Conservation (phyloP, 208 protist species). For the Wallacemonas sp. region DNA sequence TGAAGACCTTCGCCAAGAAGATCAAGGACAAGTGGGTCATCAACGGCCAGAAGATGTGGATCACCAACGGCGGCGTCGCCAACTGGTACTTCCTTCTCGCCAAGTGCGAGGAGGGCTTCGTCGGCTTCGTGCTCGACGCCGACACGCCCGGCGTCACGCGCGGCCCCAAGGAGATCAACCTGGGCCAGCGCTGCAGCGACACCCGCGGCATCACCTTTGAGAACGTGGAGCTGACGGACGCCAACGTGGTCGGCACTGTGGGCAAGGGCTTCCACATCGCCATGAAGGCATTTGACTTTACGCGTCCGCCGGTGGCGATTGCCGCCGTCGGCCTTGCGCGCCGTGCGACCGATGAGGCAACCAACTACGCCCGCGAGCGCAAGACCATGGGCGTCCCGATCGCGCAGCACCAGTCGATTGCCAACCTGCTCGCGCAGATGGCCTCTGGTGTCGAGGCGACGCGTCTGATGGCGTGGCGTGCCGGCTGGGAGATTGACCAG, state of each 20-base stretch:
- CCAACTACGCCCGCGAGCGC: slow-evolving; percentile 71
- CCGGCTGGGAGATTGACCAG: slow-evolving; percentile 82
- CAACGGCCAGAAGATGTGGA: slow-evolving; percentile 95
- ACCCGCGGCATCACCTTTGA: slow-evolving; percentile 92
- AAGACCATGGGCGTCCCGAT: slow-evolving; percentile 88
- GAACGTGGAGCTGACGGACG: slow-evolving; percentile 86
- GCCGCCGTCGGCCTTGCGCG: slow-evolving; percentile 84
- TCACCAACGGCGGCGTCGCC: slow-evolving; percentile 92
- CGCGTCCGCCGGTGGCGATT: slow-evolving; percentile 79
- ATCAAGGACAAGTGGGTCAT: slow-evolving; percentile 89
- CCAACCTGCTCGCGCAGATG: slow-evolving; percentile 93
- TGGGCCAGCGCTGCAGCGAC: slow-evolving; percentile 92
- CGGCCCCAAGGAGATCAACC: slow-evolving; percentile 88
- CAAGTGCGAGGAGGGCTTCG: slow-evolving; percentile 71
- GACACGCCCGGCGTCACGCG: slow-evolving; percentile 82
- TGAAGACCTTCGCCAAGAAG: slow-evolving; percentile 86
- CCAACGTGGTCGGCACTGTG: slow-evolving; percentile 70
- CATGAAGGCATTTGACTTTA: slow-evolving; percentile 91
- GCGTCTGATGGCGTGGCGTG: slow-evolving; percentile 68
- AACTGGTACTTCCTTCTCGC: slow-evolving; percentile 93
- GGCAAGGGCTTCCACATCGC: slow-evolving; percentile 88
- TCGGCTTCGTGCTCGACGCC: slow-evolving; percentile 89
- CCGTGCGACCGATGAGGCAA: slow-evolving; percentile 83
- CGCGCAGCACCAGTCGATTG: slow-evolving; percentile 82
- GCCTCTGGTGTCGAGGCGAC: slow-evolving; percentile 83